Evolutionary conservation across 2,329 filamentous ascomycete genomes (phyloP), one percentile per base, ranked within the genome.

Genomic region (Cladosporium halotolerans): DNA sequence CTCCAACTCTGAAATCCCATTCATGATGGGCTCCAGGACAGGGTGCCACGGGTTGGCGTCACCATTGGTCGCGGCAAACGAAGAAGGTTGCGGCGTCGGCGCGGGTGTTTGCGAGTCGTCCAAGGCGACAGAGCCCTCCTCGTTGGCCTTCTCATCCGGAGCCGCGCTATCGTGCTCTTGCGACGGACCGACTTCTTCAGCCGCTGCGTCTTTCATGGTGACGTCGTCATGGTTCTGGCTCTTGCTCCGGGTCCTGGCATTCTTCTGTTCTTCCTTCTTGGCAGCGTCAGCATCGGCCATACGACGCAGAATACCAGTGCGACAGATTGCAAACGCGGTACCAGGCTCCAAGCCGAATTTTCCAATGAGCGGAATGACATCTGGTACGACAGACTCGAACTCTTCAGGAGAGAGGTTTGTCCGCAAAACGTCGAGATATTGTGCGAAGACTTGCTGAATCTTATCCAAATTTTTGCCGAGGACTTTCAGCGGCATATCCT

Each of bases 391-490:
- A 2, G 76, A 73, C 63, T 95, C 87, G 57, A 96, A 97, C 16
- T 91, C 82, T 36, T 85, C 81, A 0, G 83, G 76, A 0, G 84
- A 78, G 31, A 96, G 72, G 63, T 90, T 95, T 66, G 82, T 88
- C 66, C 87, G 86, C 32, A 99, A 78, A 6, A 96, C 79, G 63
- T 97, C 93, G 14, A 97, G 78, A 65, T 95, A 99, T 64, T 96
- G 91, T 19, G 83, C 80, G 19, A 97, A 78, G 8, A 91, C 85
- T 55, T 88, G 82, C 60, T 96, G 89, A 16, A 95, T 86, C 67
- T 96, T 91, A 66, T 99, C 93, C 49, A 95, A 81, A 59, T 96
- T 84, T 48, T 89, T 89, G 2, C 89, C 88, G 10, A 97, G 74
- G 41, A 91, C 85, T 69, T 99, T 99, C 67, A 96, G 84, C 57